Base-by-base conservation (phyloP, 1,139 yeast species). In the Hansenula lynferdii region DNA sequence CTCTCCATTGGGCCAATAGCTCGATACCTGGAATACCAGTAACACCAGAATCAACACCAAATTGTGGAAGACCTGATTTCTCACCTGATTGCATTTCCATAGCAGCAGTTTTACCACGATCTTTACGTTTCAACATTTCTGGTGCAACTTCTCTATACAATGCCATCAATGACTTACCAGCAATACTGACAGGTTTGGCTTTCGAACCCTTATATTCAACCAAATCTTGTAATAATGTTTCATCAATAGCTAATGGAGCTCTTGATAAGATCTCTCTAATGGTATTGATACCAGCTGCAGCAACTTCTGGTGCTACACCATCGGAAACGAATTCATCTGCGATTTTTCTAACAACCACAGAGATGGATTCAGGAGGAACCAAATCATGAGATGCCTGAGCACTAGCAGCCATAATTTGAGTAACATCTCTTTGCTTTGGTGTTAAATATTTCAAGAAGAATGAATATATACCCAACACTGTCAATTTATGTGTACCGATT, bases 251-350 rank as follows among this genome's bases (percentile, higher is more conserved):
- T 47, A 92, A 70, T 16, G 98, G 97, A 9, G 95, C 94, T 68
- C 98, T 81, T 2, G 96, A 65, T 46, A 92, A 73, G 43, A 92
- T 86, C 63, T 92, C 98, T 50, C 97, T 72, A 44, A 92, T 90
- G 6, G 97, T 86, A 61, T 92, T 92, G 47, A 92, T 71, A 54
- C 99, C 99, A 4, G 97, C 97, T 36, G 97, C 89, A 11, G 97
- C 97, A 40, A 90, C 98, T 64, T 92, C 97, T 19, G 96, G 82
- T 10, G 97, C 89, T 28, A 92, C 98, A 69, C 98, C 98, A 58
- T 92, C 97, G 52, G 96, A 85, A 34, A 92, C 97, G 56, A 92
- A 92, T 63, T 94, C 98, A 63, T 92, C 95, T 2, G 98, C 97
- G 52, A 92, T 81, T 59, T 90, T 92, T 43, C 96, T 76, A 9